phyloP scores from a whole-genome alignment of 352 stramenopile species.

The Blastocystis hominis region DNA sequence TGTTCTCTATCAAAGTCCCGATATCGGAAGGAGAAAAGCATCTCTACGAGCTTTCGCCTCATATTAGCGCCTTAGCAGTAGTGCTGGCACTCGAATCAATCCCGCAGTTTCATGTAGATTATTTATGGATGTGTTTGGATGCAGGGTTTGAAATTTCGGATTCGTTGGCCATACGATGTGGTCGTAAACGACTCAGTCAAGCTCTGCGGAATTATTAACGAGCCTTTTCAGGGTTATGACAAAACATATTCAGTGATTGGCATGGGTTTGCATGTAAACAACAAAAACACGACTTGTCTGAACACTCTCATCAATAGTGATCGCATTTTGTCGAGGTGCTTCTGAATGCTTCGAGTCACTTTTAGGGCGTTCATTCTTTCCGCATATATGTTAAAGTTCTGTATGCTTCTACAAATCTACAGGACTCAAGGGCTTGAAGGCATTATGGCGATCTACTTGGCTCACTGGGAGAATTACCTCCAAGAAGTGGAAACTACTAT shows the following conservation, averaged over 20 bases:
- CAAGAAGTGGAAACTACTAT: not conserved
- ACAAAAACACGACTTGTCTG: not conserved
- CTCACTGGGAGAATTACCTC: not conserved
- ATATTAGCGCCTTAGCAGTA: not conserved
- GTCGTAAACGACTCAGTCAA: not conserved
- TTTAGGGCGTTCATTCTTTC: not conserved
- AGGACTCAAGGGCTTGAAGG: not conserved
- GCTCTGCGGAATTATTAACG: constrained; percentile 36
- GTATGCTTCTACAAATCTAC: not conserved
- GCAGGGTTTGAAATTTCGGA: not conserved
- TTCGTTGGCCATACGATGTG: constrained; percentile 48
- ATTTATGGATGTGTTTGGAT: not conserved
- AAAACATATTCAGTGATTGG: not conserved
- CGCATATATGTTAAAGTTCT: not conserved
- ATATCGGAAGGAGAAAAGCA: not conserved
- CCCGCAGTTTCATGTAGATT: not conserved
- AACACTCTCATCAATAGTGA: not conserved
- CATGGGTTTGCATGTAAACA: constrained; percentile 45
- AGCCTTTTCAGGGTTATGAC: not conserved
- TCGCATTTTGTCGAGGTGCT: not conserved
- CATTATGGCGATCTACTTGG: not conserved
- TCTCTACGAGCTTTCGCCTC: constrained; percentile 7
- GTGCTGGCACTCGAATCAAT: constrained; percentile 31
- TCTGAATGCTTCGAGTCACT: not conserved
- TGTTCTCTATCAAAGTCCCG: constrained; percentile 30